These are phyloP conservation scores for Aspergillus terreus DNA, from an alignment of 2,329 filamentous ascomycete genomes.

Conservation along the genomic window DNA sequence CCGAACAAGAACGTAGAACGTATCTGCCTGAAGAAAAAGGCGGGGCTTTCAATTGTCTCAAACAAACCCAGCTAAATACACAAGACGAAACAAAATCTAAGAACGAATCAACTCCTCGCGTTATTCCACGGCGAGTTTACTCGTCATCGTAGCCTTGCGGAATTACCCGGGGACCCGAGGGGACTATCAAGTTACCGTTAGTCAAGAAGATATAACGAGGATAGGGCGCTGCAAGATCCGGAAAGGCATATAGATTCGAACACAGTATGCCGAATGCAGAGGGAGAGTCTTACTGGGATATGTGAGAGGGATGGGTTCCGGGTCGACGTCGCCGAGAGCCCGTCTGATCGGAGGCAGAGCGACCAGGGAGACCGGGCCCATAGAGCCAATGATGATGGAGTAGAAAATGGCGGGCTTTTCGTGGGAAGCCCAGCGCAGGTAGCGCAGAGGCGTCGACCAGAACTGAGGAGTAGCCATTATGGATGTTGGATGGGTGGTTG, in stretches of 20 bases:
- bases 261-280: not conserved
- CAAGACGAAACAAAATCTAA: constrained; percentile 12
- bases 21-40: not conserved
- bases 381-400: constrained; percentile 68
- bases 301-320: constrained; percentile 73
- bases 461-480: constrained; percentile 64
- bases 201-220: not conserved
- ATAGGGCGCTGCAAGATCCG: too few species aligned
- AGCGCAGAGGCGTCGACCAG: constrained; percentile 78
- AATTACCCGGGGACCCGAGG: constrained; percentile 43
- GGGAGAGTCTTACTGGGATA: constrained; percentile 74
- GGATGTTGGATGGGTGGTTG: constrained; percentile 13
- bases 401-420: constrained; percentile 91
- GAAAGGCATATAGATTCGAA: not conserved
- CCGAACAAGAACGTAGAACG: too few species aligned
- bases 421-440: constrained; percentile 82
- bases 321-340: constrained; percentile 68
- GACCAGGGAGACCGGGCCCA: constrained; percentile 68
- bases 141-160: constrained; percentile 48
- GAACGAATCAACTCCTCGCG: constrained; percentile 13
- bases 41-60: constrained; percentile 6
- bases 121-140: constrained; percentile 16
- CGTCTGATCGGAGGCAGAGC: constrained; percentile 70
- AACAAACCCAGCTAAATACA: constrained; percentile 17
- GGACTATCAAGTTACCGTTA: constrained; percentile 32